These are phyloP conservation scores for Lolium rigidum DNA, from an alignment of 176 grass and related monocot species.

Conservation along the genomic window DNA sequence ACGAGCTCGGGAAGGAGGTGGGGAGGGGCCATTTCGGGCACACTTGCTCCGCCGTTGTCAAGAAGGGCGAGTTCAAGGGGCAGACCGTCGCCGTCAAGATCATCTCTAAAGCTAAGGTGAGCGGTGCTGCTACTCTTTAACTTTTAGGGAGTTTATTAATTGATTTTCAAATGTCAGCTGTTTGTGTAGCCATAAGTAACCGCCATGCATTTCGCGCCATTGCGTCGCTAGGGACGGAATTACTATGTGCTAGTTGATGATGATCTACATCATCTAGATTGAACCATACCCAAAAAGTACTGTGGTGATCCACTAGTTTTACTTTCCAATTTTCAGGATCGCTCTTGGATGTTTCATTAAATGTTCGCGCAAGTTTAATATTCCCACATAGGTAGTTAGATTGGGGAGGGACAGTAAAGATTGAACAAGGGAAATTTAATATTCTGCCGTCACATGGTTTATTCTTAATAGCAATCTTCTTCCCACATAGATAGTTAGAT, in stretches of 20 bases:
- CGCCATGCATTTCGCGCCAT: conserved; percentile 25
- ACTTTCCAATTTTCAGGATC: conserved; percentile 4
- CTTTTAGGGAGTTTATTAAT: too few species aligned
- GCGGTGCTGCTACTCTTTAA: too few species aligned
- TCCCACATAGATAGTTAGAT: conserved; percentile 6
- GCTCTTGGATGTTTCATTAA: neutral
- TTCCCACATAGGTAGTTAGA: neutral
- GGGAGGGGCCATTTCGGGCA: conserved; percentile 96
- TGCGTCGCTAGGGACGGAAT: neutral
- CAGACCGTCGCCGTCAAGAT: conserved; percentile 92
- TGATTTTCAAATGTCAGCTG: conserved; percentile 37
- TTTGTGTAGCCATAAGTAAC: neutral
- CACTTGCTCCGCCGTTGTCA: conserved; percentile 80
- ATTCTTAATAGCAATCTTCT: conserved; percentile 1
- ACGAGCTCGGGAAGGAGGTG: conserved; percentile 97
- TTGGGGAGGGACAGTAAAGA: neutral
- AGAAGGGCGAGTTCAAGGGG: conserved; percentile 92
- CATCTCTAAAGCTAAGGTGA: conserved; percentile 97
- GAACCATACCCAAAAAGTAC: neutral
- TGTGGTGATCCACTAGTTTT: neutral
- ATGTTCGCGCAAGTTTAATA: neutral
- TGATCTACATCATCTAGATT: neutral
- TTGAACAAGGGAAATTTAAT: neutral
- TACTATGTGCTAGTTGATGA: neutral
- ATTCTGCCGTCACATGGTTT: conserved; percentile 22